Base-by-base conservation (phyloP, 306 rosid species). In the Calophaca sinica region DNA sequence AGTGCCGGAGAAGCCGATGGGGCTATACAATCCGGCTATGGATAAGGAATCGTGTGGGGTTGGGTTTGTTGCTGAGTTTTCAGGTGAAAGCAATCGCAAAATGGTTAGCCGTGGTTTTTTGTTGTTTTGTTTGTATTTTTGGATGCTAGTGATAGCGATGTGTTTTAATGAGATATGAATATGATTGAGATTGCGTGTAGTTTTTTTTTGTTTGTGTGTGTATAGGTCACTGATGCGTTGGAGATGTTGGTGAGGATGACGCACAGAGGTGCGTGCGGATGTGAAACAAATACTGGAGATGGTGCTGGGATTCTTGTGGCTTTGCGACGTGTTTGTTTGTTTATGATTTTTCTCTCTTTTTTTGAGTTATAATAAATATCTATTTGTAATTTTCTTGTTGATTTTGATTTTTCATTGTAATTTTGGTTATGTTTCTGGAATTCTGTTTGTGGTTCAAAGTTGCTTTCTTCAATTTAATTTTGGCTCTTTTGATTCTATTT, bases 1-100 rank as follows among this genome's bases (percentile, higher is more conserved):
- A n/a, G 96, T 94, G 38, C 98, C 98, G 10, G 96, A 90, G 60
- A 88, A 94, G 85, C 97, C 96, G 5, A 83, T 85, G 28, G 98
- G 98, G 31, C 88, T 94, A 6, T 94, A 94, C 74, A 97, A 94
- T 83, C 96, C 98, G 58, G 79, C 90, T 4, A 82, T 91, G 50
- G 98, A 90, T 73, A 94, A 94, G 87, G 98, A 94, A 63, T 88
- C 98, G 7, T 94, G 98, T 9, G 98, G 98, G 33, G 98, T 94
- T 9, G 97, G 97, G 10, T 94, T 94, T 55, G 97, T 94, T 4
- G 97, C 98, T 3, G 98, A 94, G 79, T 82, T 94, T 57, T 91
- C 96, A 11, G 97, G 97, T 39, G 78, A 86, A 64, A 80, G 86
- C 59, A 91, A 81, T 77, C 98, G 98, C 9, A 82, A 90, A 72